These are phyloP conservation scores for Amanita pallidorosea DNA, from an alignment of 768 basidiomycete species.

Conservation along the genomic window DNA sequence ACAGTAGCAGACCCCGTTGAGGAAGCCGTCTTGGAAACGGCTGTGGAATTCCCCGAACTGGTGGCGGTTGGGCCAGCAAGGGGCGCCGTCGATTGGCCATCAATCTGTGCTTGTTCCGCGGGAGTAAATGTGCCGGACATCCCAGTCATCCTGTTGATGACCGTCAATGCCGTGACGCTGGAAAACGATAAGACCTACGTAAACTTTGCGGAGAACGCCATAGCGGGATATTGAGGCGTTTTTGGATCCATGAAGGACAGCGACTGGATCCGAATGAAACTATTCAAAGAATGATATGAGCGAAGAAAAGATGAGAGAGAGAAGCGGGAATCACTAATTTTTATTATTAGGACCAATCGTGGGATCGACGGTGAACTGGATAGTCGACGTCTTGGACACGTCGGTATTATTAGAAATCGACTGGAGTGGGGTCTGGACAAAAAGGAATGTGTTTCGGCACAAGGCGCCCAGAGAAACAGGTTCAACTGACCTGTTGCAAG, in stretches of 20 bases:
- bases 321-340: constrained; percentile 37
- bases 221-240: constrained; percentile 41
- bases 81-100: constrained; percentile 48
- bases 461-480: not conserved
- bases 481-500: constrained; percentile 41
- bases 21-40: not conserved
- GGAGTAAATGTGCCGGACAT: constrained; percentile 68
- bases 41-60: not conserved
- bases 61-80: constrained; percentile 26
- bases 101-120: constrained; percentile 44
- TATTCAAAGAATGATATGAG: constrained; percentile 15
- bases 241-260: constrained; percentile 36
- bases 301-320: not conserved
- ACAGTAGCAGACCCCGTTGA: not conserved
- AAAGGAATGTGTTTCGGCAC: not conserved
- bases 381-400: constrained; percentile 33
- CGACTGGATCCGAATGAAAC: constrained; percentile 76
- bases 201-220: constrained; percentile 76
- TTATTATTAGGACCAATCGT: constrained; percentile 42
- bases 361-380: constrained; percentile 41
- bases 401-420: constrained; percentile 33
- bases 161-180: not conserved
- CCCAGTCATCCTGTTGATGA: constrained; percentile 34
- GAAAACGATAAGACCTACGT: constrained; percentile 31
- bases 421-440: constrained; percentile 43